These are phyloP conservation scores for Podaxis sp. DNA, from an alignment of 768 basidiomycete species.

Conservation along the genomic window DNA sequence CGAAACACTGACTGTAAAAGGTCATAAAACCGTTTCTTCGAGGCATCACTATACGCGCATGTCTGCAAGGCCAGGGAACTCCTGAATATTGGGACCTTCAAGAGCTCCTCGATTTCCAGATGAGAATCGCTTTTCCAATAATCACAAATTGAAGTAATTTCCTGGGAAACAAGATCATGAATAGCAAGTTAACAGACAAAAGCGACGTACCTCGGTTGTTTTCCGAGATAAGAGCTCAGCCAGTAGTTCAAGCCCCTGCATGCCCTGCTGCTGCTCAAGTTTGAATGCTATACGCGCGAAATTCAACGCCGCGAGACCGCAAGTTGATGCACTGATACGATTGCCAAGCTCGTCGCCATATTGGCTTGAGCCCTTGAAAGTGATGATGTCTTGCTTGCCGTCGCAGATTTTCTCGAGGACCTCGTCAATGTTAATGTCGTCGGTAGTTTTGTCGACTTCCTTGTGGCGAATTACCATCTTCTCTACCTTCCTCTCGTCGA, in stretches of 20 bases:
- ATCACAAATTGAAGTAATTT: constrained; percentile 55
- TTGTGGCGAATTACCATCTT: background rate
- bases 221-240: constrained; percentile 12
- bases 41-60: constrained; percentile 36
- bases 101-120: constrained; percentile 14
- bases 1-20: constrained; percentile 34
- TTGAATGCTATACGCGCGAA: constrained; percentile 48
- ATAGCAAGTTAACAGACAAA: background rate
- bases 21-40: constrained; percentile 17
- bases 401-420: constrained; percentile 21
- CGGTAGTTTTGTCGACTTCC: background rate
- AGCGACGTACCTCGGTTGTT: constrained; percentile 16
- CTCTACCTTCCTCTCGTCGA: background rate
- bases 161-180: constrained; percentile 32
- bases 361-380: constrained; percentile 54
- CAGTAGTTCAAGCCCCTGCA: constrained; percentile 10
- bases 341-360: constrained; percentile 38
- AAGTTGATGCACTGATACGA: constrained; percentile 45
- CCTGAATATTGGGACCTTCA: constrained; percentile 25
- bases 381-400: constrained; percentile 40
- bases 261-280: constrained; percentile 32
- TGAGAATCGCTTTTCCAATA: constrained; percentile 39
- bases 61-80: constrained; percentile 51
- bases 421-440: constrained; percentile 1
- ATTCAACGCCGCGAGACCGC: constrained; percentile 68